Base-by-base conservation (phyloP, 352 stramenopile species). In the Phytophthora capsici region DNA sequence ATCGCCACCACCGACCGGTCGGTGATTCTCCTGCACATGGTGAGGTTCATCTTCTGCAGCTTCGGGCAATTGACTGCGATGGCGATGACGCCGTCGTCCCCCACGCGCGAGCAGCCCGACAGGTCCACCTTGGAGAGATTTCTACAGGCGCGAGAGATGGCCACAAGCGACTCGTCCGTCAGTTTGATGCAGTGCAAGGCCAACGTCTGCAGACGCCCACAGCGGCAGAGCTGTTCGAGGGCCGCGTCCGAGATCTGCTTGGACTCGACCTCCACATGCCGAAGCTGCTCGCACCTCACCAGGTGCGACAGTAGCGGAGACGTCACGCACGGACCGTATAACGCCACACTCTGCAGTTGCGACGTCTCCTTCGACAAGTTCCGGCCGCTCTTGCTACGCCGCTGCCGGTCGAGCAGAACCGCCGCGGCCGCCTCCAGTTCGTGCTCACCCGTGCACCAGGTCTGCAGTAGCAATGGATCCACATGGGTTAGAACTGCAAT, bases 11-110 rank as follows among this genome's bases (percentile, higher is more conserved):
- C 69, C 12, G 86, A 82, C 25, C 67, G 66, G 49, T 96, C 84
- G 4, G 90, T 93, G 48, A 97, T 60, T 1, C 82, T 72, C 46
- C 92, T 86, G 46, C 90, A 95, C 75, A 89, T 93, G 38, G 73
- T 84, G 40, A 97, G 55, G 63, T 97, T 83, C 14, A 97, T 57
- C 9, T 71, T 65, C 32, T 69, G 41, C 6, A 98, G 66, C 6
- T 57, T 51, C 0, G 28, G 38, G 49, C 82, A 90, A 52, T 88
- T 69, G n/a, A 38, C 56, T 1, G 77, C 82, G 7, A 97, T 62
- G 1, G 80, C 83, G 13, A 90, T 56, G 30, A 98, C 70, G 37
- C 85, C 85, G 5, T 90, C 84, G 56, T 97, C 91, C 32, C 77
- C 76, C 7, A 98, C 65, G 6, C 88, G 76, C 6, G 77, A 80